Percentiles rank a stretch among this genome's conserved stretches.
Evolutionary conservation across 352 stramenopile genomes (phyloP).

Genomic region (Peronospora destructor): DNA sequence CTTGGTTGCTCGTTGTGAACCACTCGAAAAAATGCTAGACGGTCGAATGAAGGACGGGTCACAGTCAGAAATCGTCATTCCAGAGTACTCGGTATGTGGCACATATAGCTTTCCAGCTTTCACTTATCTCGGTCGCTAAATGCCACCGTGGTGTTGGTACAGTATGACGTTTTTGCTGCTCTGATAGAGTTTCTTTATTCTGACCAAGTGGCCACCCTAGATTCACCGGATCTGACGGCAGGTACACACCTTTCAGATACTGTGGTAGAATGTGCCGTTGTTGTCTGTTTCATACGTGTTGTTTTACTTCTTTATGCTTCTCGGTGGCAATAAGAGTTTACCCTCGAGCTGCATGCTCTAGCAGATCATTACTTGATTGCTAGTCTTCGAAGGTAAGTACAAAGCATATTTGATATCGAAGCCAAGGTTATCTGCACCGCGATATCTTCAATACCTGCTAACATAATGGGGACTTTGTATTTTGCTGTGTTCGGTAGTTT

Average conservation of each 20-base stretch:
- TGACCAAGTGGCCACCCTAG: conserved; percentile 55
- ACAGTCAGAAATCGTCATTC: conserved; percentile 58
- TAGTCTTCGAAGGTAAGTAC: conserved; percentile 40
- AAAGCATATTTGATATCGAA: background rate
- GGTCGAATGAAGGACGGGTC: conserved; percentile 79
- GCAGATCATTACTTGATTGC: conserved; percentile 84
- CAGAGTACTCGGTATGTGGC: conserved; percentile 56
- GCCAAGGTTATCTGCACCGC: background rate
- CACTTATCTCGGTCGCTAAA: background rate
- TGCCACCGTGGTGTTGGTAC: conserved; percentile 5
- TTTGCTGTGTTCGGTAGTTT: conserved; percentile 26
- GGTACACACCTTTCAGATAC: conserved; percentile 19
- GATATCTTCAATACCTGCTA: background rate
- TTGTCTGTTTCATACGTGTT: background rate
- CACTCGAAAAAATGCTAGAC: conserved; percentile 87
- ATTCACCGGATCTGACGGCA: conserved; percentile 29
- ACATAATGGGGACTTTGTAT: background rate
- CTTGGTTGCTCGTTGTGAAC: conserved; percentile 83
- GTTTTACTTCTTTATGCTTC: background rate
- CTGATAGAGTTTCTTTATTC: conserved; percentile 89
- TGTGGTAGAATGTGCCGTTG: background rate
- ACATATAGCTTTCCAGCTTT: conserved; percentile 1
- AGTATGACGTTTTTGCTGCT: conserved; percentile 75
- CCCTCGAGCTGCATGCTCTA: conserved; percentile 71
- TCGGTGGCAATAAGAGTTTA: conserved; percentile 41